Evolutionary conservation across 83 land plant genomes (phyloP).

Genomic region (Thuja plicata): DNA sequence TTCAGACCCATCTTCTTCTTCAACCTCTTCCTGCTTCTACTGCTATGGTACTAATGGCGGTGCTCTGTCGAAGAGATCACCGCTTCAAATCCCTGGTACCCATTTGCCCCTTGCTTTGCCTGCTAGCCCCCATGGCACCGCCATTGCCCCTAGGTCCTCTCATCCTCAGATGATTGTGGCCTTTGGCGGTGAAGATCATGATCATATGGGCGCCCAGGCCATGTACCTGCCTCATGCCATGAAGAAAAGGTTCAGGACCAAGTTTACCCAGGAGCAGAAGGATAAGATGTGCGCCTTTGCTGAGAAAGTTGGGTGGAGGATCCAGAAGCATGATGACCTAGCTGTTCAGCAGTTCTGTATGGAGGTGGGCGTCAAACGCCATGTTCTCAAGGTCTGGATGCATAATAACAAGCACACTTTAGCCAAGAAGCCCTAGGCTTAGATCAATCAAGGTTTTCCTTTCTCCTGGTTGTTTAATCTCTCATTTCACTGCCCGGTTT

Average conservation of each 20-base stretch:
- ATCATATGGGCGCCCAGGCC: conserved; percentile 7
- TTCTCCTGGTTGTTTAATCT: not conserved
- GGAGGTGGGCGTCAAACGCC: conserved; percentile 38
- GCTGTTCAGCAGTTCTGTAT: conserved; percentile 51
- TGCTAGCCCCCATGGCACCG: not conserved
- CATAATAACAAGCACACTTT: conserved; percentile 58
- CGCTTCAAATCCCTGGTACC: not conserved
- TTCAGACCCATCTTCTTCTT: no score
- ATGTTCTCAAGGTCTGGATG: conserved; percentile 60
- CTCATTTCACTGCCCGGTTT: not conserved
- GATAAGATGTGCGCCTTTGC: conserved; percentile 50
- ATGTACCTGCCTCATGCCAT: not conserved
- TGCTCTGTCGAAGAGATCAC: not conserved
- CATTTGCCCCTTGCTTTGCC: not conserved
- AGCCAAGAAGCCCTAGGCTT: conserved; percentile 30
- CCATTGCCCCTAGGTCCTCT: not conserved
- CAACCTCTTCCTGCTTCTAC: not conserved
- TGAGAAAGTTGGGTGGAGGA: conserved; percentile 45
- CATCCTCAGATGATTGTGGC: conserved; percentile 11
- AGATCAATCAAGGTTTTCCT: not conserved
- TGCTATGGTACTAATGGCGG: not conserved
- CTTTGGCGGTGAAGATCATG: not conserved
- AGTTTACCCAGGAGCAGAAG: conserved; percentile 56
- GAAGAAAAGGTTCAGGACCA: conserved; percentile 51
- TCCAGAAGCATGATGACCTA: conserved; percentile 49